Evolutionary conservation across 129 eudicot genomes (phyloP), one percentile per base, ranked within the genome.

Genomic region (Pulicaria dysenterica): DNA sequence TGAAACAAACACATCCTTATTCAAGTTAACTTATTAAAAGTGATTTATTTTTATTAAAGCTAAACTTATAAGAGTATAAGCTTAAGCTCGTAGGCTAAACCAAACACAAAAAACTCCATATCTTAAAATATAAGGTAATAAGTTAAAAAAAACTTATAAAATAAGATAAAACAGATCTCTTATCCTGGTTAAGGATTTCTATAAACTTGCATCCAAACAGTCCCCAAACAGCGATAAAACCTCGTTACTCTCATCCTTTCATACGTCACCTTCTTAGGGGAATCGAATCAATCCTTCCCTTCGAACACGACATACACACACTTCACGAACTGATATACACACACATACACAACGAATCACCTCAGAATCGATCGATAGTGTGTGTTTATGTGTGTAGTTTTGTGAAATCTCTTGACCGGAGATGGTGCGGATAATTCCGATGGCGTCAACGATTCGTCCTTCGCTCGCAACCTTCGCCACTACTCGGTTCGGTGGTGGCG

Each of bases 351-450:
- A 58, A 1, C 1, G 31, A 24, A 65, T 64, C 75, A 31, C 53
- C 54, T 43, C 14, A 57, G 36, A 74, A 74, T 54, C 48, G 19
- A 15, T 11, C 59, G 69, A 67, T 48, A 68, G 55, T 37, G 67
- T 74, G 72, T 61, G 77, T 69, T 6, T 31, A 56, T 41, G 68
- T 48, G 64, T 69, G 12, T 43, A 15, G 71, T 75, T 76, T 84
- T 87, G 89, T 80, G 69, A 72, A 86, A 80, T 64, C 46, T 77
- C 9, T 37, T 51, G 37, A 59, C 53, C 14, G 65, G 45, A 72
- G 67, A 85, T 92, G 94, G 95, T 83, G 70, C 82, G 96, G 85
- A 83, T 89, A 58, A 49, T 86, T 41, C 97, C 98, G 38, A 85
- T 92, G 90, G 91, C 98, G 71, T 87, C 95, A 19, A 65, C 95